Evolutionary conservation across 2,329 filamentous ascomycete species (phyloP).

Genomic region (Hymenoscyphus repandus): DNA sequence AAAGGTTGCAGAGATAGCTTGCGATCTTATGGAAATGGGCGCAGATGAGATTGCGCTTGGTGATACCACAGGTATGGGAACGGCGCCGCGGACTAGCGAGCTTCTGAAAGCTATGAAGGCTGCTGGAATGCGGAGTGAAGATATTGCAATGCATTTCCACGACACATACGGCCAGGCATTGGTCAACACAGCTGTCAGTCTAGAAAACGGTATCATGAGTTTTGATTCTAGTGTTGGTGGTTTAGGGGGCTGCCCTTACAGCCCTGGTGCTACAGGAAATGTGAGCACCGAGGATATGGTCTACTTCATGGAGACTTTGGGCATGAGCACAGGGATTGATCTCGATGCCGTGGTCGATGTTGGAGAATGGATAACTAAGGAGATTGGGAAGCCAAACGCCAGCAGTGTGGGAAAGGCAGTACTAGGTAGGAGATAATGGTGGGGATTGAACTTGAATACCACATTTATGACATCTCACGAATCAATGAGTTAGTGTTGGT

Average conservation of each 20-base stretch:
- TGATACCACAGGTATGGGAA: constrained; percentile 89
- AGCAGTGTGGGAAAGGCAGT: constrained; percentile 65
- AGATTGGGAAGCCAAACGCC: constrained; percentile 58
- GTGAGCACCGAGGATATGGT: constrained; percentile 81
- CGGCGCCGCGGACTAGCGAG: constrained; percentile 61
- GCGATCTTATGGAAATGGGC: constrained; percentile 72
- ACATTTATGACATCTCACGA: no score
- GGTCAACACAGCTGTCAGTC: constrained; percentile 72
- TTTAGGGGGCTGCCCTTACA: constrained; percentile 79
- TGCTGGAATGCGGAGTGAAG: constrained; percentile 63
- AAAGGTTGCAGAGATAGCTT: constrained; percentile 61
- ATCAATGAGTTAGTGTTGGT: no score
- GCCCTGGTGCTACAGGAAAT: constrained; percentile 80
- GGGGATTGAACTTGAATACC: no score
- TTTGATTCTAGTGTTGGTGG: constrained; percentile 80
- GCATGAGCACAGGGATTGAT: constrained; percentile 69
- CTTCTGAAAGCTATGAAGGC: constrained; percentile 59
- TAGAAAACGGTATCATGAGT: constrained; percentile 70
- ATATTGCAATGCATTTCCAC: constrained; percentile 81
- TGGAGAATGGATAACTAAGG: constrained; percentile 64
- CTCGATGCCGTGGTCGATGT: constrained; percentile 61
- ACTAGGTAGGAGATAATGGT: constrained; percentile 38
- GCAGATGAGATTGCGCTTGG: constrained; percentile 87
- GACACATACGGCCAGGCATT: constrained; percentile 83
- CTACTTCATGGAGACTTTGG: constrained; percentile 69